Evolutionary conservation across 2,329 filamentous ascomycete genomes (phyloP).

Genomic region (Colletotrichum sp.): DNA sequence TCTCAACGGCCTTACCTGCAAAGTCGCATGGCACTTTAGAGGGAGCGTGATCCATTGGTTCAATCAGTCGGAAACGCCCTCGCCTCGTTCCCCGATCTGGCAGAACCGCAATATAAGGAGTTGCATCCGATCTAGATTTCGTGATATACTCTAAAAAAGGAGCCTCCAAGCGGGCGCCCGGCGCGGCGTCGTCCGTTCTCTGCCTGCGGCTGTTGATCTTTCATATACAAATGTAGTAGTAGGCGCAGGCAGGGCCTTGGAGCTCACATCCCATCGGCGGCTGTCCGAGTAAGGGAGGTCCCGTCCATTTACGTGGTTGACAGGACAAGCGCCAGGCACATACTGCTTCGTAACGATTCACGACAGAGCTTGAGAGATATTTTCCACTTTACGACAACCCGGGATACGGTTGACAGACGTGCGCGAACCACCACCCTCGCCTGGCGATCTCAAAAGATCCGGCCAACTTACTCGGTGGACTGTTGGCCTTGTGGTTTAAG

Average conservation of each 20-base stretch:
- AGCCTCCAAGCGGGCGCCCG: not conserved
- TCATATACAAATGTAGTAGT: not conserved
- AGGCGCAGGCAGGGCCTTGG: not conserved
- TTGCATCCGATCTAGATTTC: not conserved
- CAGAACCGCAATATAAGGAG: not conserved
- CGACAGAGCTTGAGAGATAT: not conserved
- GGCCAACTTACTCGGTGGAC: not conserved
- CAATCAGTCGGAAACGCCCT: not conserved
- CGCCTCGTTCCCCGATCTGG: not conserved
- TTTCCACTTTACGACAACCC: not conserved
- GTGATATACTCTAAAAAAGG: not conserved
- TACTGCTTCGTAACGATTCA: not conserved
- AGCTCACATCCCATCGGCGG: not conserved
- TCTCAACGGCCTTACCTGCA: not conserved
- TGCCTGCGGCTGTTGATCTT: not conserved
- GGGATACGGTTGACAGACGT: not conserved
- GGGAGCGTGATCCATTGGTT: not conserved
- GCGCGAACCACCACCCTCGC: not conserved
- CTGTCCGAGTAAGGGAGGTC: constrained; percentile 4
- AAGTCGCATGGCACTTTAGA: not conserved
- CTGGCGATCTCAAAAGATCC: not conserved
- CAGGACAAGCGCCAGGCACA: not conserved
- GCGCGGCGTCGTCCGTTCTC: not conserved
- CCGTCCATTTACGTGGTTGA: not conserved
- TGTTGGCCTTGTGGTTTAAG: not conserved